Evolutionary conservation across 2,329 filamentous ascomycete species (phyloP).

Genomic region (Aschersonia sp.): DNA sequence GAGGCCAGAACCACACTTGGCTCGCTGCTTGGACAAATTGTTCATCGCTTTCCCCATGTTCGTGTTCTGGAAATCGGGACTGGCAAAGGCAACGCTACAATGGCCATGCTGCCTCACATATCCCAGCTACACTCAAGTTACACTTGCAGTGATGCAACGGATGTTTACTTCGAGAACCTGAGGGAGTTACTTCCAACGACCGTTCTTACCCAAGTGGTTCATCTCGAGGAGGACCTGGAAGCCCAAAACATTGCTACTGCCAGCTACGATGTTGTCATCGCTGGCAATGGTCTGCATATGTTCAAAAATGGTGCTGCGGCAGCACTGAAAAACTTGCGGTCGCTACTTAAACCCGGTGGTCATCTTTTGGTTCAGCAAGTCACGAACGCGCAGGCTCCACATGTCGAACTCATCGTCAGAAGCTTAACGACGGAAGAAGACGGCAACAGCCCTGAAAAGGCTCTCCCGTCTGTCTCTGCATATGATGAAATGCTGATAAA

Average conservation of each 20-base stretch:
- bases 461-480: not conserved
- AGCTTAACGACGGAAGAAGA: not conserved
- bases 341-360: conserved; percentile 4
- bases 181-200: not conserved
- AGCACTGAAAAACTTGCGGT: conserved; percentile 6
- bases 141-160: not conserved
- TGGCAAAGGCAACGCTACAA: conserved; percentile 26
- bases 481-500: not conserved
- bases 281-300: conserved; percentile 21
- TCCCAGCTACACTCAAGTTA: conserved; percentile 1
- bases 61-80: conserved; percentile 26
- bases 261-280: conserved; percentile 24
- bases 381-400: not conserved
- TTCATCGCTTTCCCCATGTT: conserved; percentile 22
- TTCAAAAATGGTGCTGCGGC: conserved; percentile 11
- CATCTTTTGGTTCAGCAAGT: conserved; percentile 2
- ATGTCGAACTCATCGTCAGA: conserved; percentile 1
- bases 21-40: not conserved
- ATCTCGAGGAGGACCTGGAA: conserved; percentile 10
- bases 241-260: conserved; percentile 15
- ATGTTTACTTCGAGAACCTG: not conserved
- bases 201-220: conserved; percentile 6
- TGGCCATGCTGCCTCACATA: conserved; percentile 14
- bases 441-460: not conserved
- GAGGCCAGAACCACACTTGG: not conserved